A percentile compares a stretch with the other conserved stretches of the same genome.
Conservation (phyloP, 495 filamentous ascomycete species). For the Emericellopsis terricola region DNA sequence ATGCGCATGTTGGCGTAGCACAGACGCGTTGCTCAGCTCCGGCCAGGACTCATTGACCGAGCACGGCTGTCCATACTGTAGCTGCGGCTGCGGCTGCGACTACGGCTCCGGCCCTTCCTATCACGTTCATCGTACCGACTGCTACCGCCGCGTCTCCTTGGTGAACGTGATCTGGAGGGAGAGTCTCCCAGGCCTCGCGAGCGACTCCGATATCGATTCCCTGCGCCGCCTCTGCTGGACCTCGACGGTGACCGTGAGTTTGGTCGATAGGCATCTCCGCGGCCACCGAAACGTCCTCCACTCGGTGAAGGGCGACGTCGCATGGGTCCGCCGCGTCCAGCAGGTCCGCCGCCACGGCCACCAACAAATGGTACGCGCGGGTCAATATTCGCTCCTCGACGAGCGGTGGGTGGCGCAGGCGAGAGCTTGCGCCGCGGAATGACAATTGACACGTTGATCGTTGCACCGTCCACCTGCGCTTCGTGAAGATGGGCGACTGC, state of each 20-base stretch:
- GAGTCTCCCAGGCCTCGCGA: slow-evolving; percentile 19
- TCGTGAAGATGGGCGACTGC: slow-evolving; percentile 98
- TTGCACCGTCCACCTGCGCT: slow-evolving; percentile 76
- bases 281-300: slow-evolving; percentile 20
- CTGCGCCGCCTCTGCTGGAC: slow-evolving; percentile 8
- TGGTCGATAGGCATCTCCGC: slow-evolving; percentile 35
- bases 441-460: slow-evolving; percentile 85
- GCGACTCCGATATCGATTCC: slow-evolving; percentile 15
- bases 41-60: no score
- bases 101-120: slow-evolving; percentile 30
- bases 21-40: no score
- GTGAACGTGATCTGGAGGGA: slow-evolving; percentile 33
- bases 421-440: slow-evolving; percentile 58
- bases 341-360: slow-evolving; percentile 11
- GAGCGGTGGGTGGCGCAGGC: slow-evolving; percentile 27
- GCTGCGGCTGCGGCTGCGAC: slow-evolving; percentile 38
- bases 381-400: slow-evolving; percentile 28
- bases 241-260: slow-evolving; percentile 28
- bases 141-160: slow-evolving; percentile 24
- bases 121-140: slow-evolving; percentile 21
- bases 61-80: no score
- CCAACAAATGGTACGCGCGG: slow-evolving; percentile 15
- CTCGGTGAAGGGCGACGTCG: slow-evolving; percentile 19
- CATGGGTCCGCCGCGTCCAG: slow-evolving; percentile 14
- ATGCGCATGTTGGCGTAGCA: no score